A percentile compares a stretch with the other conserved stretches of the same genome.
Conservation (phyloP, 2,329 filamentous ascomycete genomes). For the Botrytis hyacinthi region DNA sequence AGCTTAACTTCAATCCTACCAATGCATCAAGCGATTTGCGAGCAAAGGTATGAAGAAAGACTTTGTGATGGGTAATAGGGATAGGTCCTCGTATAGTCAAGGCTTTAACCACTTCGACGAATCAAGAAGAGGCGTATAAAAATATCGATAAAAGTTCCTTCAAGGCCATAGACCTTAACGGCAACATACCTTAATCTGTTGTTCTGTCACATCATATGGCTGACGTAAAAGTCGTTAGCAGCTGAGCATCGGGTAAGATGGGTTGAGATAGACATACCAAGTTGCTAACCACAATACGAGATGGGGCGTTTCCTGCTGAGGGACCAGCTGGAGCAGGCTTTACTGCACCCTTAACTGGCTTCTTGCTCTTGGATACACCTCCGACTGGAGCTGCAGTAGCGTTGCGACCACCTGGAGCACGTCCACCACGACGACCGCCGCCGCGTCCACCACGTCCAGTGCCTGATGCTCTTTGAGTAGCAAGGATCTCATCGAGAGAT, state of each 20-base stretch:
- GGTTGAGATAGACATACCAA: slow-evolving; percentile 63
- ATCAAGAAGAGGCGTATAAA: slow-evolving; percentile 40
- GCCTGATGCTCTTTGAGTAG: slow-evolving; percentile 47
- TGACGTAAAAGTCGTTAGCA: slow-evolving; percentile 42
- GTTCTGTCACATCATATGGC: slow-evolving; percentile 95
- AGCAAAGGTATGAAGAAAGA: slow-evolving; percentile 43
- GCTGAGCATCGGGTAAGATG: not conserved
- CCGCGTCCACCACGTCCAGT: slow-evolving; percentile 41
- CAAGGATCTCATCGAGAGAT: slow-evolving; percentile 96
- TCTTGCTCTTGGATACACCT: slow-evolving; percentile 77
- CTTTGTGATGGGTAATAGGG: slow-evolving; percentile 33
- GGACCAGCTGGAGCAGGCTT: slow-evolving; percentile 66
- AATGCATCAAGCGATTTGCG: slow-evolving; percentile 38
- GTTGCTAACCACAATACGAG: slow-evolving; percentile 82
- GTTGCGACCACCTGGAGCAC: slow-evolving; percentile 42
- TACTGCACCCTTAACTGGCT: slow-evolving; percentile 56
- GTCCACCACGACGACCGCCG: slow-evolving; percentile 47
- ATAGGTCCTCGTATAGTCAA: slow-evolving; percentile 24
- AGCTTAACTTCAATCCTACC: slow-evolving; percentile 56
- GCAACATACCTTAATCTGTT: slow-evolving; percentile 99
- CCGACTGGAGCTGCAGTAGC: slow-evolving; percentile 66
- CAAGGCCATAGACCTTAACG: slow-evolving; percentile 69
- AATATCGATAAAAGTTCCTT: slow-evolving; percentile 69
- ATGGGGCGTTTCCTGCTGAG: slow-evolving; percentile 63
- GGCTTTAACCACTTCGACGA: slow-evolving; percentile 13